Evolutionary conservation across 78 protist species (phyloP), one percentile per base, ranked within the genome.

Genomic region (Dictyostelium purpureum): DNA sequence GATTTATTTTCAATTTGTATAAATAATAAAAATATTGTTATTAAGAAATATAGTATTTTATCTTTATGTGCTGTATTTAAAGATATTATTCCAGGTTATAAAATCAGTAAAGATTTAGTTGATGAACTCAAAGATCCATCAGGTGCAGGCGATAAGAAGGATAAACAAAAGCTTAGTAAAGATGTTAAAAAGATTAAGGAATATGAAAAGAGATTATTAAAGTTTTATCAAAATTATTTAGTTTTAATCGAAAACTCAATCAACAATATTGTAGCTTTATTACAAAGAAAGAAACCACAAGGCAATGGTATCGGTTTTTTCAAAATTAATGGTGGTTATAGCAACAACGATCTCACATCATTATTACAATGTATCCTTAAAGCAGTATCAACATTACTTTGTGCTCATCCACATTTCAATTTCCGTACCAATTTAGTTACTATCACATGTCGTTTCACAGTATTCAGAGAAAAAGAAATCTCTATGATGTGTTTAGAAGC

Each of bases 31-130:
- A 79, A 85, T 45, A 47, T 85, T 0, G 4, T 61, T 14, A n/a
- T 73, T 11, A 85, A 85, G 66, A 85, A 73, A 35, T 59, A 54
- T 26, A 21, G 70, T 59, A 47, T 85, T 31, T 28, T 85, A 28
- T 85, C 92, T 31, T 61, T 85, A 2, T 70, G 92, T 40, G 92
- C 92, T 38, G 31, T 85, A 0, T 85, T 85, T 16, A 85, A 85
- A 33, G 92, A 85, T 85, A 85, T 85, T 35, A 85, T 85, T 31
- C 92, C 92, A 40, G 92, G 92, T 33, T 85, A 85, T 57, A 52
- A 24, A 26, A 85, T 85, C 33, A 82, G 31, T 57, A 82, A 52
- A 14, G 61, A 70, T 33, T n/a, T 82, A 0, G 74, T 51, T n/a
- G 75, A 70, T 1, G 80, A 83, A 18, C 40, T 33, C 18, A 45